Evolutionary conservation across 2,329 filamentous ascomycete genomes (phyloP), one percentile per base, ranked within the genome.

Genomic region (Ceratocystis albifundus): DNA sequence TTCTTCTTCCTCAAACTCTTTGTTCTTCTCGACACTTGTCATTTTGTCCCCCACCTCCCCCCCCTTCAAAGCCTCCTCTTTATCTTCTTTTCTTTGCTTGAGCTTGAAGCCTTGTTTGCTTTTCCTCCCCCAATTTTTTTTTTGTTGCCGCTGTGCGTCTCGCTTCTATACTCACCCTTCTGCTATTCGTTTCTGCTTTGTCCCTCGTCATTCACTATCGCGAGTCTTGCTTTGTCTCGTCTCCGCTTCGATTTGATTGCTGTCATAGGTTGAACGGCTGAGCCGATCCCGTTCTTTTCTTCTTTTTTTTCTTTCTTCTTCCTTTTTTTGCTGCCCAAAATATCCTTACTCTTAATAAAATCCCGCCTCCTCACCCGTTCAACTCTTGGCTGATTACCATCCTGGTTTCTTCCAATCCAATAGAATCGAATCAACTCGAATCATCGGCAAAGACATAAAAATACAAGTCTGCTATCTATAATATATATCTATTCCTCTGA

Each of bases 211-310:
- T 2, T 25, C 46, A 48, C 17, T 64, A 55, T 32, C 64, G 64
- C 44, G 61, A 57, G 55, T 30, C 22, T 65, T 57, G 28, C 28
- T 41, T 41, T 41, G 36, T 10, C 10, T 41, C 15, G 10, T 41
- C 36, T 41, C 36, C 36, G 36, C 36, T 41, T 41, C 4, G 36
- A 12, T 41, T 41, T 41, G 10, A 10, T 41, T 59, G 55, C 1
- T 59, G 55, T 59, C 55, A n/a, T 59, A n/a, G 28, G 55, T 59
- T 61, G 63, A 65, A 61, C 62, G 62, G 57, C 66, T 67, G 63
- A 64, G 65, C 65, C 65, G 65, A 57, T 64, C 61, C 44, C 61
- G 28, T 36, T 65, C 44, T 66, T 62, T 44, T 48, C 17, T 61
- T 48, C 32, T 61, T 30, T 22, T 28, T 53, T 41, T 61, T 61